Evolutionary conservation across 1,139 yeast species (phyloP), one percentile per base, ranked within the genome.

Genomic region (Meyerozyma guilliermondii): DNA sequence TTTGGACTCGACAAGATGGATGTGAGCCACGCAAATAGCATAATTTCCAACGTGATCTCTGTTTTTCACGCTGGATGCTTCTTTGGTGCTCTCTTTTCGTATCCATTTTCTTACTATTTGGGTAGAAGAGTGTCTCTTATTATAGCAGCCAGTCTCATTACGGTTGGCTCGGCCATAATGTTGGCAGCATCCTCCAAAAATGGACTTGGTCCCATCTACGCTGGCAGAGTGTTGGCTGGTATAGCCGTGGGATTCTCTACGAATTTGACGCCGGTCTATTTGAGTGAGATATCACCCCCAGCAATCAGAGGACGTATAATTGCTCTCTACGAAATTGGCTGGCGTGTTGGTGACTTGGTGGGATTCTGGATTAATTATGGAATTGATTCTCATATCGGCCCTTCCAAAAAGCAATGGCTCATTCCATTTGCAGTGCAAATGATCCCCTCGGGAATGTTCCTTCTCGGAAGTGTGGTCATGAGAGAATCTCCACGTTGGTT

Each of bases 31-130:
- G 56, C 65, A 16, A 56, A 54, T 36, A 46, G 36, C 38, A 53
- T 63, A 29, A 52, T 62, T 4, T 60, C 69, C 30, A 71, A 66
- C 47, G 58, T 73, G 30, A 71, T 73, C 35, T 69, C 76, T 9
- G 62, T 70, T 31, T 71, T 71, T 54, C 79, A 74, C 46, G 74
- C 67, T 22, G 76, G 74, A 8, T 71, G 74, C 31, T 72, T 73
- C 51, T 71, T 71, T 47, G 79, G 78, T 7, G 71, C 78, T 2
- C 52, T 70, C 22, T 54, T 68, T 16, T 64, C 74, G 14, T 70
- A 71, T 45, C 73, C 71, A 3, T 61, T 65, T 35, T 64, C 71
- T 14, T 68, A 63, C 47, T 59, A 59, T 47, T 61, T 54, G 45
- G 80, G 79, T 5, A 59, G 78, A 38, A 59, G 61, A 38, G 44